Percentiles rank a stretch among this genome's conserved stretches.
phyloP scores from a whole-genome alignment of 352 stramenopile genomes.

The Phytophthora foliorum region DNA sequence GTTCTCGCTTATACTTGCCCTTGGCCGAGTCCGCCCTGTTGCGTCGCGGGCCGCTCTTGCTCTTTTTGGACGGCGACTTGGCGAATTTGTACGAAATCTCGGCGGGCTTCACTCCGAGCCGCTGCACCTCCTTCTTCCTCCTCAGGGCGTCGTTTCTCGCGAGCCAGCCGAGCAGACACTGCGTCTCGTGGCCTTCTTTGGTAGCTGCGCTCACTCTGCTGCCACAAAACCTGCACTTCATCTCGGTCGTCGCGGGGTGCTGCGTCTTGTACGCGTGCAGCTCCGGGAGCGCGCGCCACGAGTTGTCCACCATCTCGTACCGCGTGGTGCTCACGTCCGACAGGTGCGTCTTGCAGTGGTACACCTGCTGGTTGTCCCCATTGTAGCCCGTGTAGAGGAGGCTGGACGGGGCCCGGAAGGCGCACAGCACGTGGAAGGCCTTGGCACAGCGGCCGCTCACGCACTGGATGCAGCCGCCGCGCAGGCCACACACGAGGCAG shows the following conservation, averaged over 20 bases:
- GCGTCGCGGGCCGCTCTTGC: conserved; percentile 23
- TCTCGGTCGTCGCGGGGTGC: conserved; percentile 34
- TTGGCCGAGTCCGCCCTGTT: conserved; percentile 22
- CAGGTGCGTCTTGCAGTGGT: conserved; percentile 85
- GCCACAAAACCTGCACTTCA: conserved; percentile 69
- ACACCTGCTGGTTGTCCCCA: conserved; percentile 78
- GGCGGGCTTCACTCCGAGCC: conserved; percentile 40
- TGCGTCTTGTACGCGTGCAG: conserved; percentile 36
- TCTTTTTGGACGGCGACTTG: conserved; percentile 46
- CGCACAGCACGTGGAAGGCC: conserved; percentile 88
- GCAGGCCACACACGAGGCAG: conserved; percentile 85
- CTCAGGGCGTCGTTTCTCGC: conserved; percentile 50
- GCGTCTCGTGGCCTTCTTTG: conserved; percentile 61
- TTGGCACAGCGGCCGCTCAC: conserved; percentile 84
- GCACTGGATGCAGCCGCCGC: conserved; percentile 90
- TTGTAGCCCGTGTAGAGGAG: conserved; percentile 90
- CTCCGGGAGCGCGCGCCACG: conserved; percentile 52
- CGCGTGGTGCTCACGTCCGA: conserved; percentile 64
- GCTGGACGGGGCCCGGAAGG: conserved; percentile 72
- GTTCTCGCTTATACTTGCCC: conserved; percentile 53
- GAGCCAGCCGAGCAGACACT: conserved; percentile 73
- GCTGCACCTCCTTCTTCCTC: conserved; percentile 49
- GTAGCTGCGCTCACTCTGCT: conserved; percentile 52
- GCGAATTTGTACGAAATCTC: conserved; percentile 55
- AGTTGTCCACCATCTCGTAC: conserved; percentile 77